Evolutionary conservation across 805 yeast species (phyloP), one percentile per base, ranked within the genome.

Genomic region (Zygoascus flipseniorum): DNA sequence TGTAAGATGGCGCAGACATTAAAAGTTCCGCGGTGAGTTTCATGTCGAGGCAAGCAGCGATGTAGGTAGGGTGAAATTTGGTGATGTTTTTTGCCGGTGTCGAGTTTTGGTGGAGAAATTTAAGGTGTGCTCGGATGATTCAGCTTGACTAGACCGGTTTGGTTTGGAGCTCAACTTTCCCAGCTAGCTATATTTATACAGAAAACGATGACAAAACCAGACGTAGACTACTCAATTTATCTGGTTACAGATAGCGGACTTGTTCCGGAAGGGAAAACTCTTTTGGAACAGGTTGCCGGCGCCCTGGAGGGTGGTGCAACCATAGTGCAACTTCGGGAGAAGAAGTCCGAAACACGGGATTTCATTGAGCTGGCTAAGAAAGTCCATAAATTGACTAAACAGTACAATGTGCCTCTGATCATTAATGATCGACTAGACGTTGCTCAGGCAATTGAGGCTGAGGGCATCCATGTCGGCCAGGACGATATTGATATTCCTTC

Each of bases 401-500:
- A 69, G 28, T 77, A 74, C 43, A 76, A 77, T 0, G 80, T 90
- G 8, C 97, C 97, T 0, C 72, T 89, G 58, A 79, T 89, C 35
- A 89, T 89, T 63, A 88, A 89, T 60, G 97, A 89, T 63, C 72
- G 97, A 50, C 77, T 88, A 2, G 97, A 89, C 64, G 88, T 90
- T 11, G 97, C 96, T 0, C 70, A 90, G 45, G 97, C 97, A 0
- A 75, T 88, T 53, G 93, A 79, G 60, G 95, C 95, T 1, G 96
- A 88, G 58, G 96, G 96, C 37, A 84, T 90, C 8, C 97, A 89
- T 70, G 87, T 89, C 19, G 97, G 97, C 0, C 97, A 89, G 66
- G 89, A 83, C 51, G 97, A 89, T 64, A 86, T 89, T 87, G 72
- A 70, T 46, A 80, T 80, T 1, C 61, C 61, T 1, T 60, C 75